Evolutionary conservation across 2,329 filamentous ascomycete species (phyloP).

Genomic region (Claviceps africana): DNA sequence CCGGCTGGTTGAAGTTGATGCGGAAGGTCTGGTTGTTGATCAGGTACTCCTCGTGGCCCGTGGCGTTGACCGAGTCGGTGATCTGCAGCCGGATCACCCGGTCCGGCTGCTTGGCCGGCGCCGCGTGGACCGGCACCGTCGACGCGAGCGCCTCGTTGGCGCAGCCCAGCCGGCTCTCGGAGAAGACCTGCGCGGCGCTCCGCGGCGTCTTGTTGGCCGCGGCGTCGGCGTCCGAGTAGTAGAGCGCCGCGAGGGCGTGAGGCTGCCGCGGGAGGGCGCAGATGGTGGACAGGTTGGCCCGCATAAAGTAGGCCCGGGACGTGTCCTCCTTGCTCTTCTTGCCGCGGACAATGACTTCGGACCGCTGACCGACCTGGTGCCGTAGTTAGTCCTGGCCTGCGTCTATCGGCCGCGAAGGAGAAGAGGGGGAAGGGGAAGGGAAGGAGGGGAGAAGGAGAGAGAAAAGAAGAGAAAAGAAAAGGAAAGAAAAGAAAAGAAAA

Average conservation of each 20-base stretch:
- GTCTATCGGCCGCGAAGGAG: too few species aligned
- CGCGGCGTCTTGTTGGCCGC: neutral
- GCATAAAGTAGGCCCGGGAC: neutral
- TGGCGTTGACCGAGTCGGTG: neutral
- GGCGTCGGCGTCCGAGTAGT: neutral
- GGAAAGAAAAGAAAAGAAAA: too few species aligned
- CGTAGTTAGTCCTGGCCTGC: too few species aligned
- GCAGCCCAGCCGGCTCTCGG: neutral
- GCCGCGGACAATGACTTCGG: constrained; percentile 32
- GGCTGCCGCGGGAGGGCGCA: neutral
- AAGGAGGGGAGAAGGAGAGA: too few species aligned
- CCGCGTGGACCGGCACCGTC: neutral
- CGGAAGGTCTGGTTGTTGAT: neutral
- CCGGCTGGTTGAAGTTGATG: neutral
- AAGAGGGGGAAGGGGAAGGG: too few species aligned
- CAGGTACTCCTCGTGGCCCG: neutral
- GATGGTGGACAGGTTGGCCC: neutral
- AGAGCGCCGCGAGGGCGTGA: neutral
- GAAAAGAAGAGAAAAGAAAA: too few species aligned
- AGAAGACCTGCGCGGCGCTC: neutral
- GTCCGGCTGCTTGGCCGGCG: neutral
- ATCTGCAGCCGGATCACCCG: neutral
- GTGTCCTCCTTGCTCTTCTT: constrained; percentile 8
- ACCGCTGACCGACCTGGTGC: constrained; percentile 28
- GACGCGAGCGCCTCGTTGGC: neutral